Base-by-base conservation (phyloP, 805 yeast genomes). In the Ogataea nonfermentans region DNA sequence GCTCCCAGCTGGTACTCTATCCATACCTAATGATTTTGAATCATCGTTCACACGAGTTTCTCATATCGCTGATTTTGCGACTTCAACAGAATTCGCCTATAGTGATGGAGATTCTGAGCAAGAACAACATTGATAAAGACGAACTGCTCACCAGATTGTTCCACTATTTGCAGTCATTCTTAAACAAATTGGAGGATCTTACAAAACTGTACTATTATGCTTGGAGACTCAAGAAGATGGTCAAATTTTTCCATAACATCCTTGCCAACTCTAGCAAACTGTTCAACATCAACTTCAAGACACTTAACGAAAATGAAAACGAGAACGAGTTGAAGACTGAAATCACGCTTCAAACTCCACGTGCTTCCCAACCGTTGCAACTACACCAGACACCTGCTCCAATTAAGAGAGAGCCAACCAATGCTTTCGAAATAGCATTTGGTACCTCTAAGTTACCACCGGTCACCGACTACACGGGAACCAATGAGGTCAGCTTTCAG, bases 21-120 rank as follows among this genome's bases (percentile, higher is more conserved):
- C 81, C 81, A 9, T 67, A 65, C 46, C 62, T 77, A 52, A 53
- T 77, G 52, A 68, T 75, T 35, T 62, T 73, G 26, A 78, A 79
- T 42, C 80, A 76, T 47, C 63, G 82, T 47, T 71, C 81, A 4
- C 67, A 74, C 51, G 80, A 76, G 47, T 76, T 77, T 48, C 63
- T 77, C 58, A 76, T 77, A n/a, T 75, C 80, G 29, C 54, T 77
- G 49, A 69, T 76, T 17, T 50, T 77, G 36, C 65, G 81, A 53
- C 64, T 65, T 36, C 68, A 65, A 37, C 68, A 64, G 41, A 56
- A 51, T 33, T 61, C 66, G 4, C 66, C 67, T 1, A 40, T 63
- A 1, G 50, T 62, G 12, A 49, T 55, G 43, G 67, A 62, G 30
- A 62, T 64, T 31, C 46, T 65, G 24, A 50, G 47, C 23, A 52